Base-by-base conservation (phyloP, 2,329 filamentous ascomycete species). In the Metarhizium album region DNA sequence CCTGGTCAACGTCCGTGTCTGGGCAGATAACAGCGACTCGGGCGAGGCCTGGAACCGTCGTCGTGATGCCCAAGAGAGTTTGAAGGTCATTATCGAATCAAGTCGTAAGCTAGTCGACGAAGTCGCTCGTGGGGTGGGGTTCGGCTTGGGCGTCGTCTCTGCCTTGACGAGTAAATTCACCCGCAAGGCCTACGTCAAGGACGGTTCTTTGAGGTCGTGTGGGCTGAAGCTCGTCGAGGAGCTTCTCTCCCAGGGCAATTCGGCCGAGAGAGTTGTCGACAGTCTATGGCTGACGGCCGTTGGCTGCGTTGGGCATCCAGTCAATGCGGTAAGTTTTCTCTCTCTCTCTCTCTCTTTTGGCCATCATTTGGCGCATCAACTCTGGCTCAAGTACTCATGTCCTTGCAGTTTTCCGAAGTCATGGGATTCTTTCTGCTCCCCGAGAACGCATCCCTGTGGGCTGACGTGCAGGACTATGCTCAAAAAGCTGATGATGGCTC, bases 21-120 rank as follows among this genome's bases (percentile, higher is more conserved):
- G 68, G 65, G 71, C 69, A 14, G 68, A 73, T 56, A 73, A 75
- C 57, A 70, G 67, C 33, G 73, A 76, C 48, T 69, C 73, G 0
- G 73, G 58, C 0, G 66, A 74, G 55, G 67, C 72, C 1, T 75
- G 71, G 66, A 71, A 68, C 46, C 70, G 72, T 2, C 68, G 73
- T 4, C 66, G 67, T 35, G 65, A 64, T 5, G 71, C 73, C 0
- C 66, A 65, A 35, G 69, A 74, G 48, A 65, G 67, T 38, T 65
- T 60, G 3, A 61, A 66, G 43, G 53, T 60, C 5, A 54, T 75
- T 1, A 66, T 64, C 2, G 59, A 70, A 9, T 65, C 68, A 0
- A 72, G 69, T 5, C 61, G 65, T 40, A 66, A 65, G 47, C 61
- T 72, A 4, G 64, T 74, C 2, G 64, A 70, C 14, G 69, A 70